These are phyloP conservation scores for Diplodia intermedia DNA, from an alignment of 2,329 filamentous ascomycete genomes.

Conservation along the genomic window DNA sequence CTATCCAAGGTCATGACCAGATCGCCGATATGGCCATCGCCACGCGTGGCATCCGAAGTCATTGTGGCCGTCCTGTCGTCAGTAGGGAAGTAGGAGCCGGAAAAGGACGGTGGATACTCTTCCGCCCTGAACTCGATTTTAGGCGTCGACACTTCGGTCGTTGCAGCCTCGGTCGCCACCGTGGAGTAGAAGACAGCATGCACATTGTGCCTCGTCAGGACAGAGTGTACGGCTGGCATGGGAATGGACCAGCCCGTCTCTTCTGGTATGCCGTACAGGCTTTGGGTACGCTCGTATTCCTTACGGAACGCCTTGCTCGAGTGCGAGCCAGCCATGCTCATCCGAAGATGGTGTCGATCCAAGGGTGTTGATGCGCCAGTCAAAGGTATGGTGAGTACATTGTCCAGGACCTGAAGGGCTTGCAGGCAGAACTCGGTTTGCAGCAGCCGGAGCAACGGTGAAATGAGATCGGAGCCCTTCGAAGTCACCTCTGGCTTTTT, in stretches of 20 bases:
- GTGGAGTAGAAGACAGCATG: conserved; percentile 97
- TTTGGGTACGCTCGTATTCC: conserved; percentile 93
- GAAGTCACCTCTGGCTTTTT: conserved; percentile 85
- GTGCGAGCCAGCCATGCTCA: conserved; percentile 95
- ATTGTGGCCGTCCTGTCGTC: conserved; percentile 85
- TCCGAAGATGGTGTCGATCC: conserved; percentile 91
- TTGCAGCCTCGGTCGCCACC: conserved; percentile 57
- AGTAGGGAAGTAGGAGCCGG: conserved; percentile 70
- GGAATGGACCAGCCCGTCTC: conserved; percentile 96
- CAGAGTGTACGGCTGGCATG: conserved; percentile 86
- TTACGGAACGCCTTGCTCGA: conserved; percentile 82
- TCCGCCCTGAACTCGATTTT: conserved; percentile 94
- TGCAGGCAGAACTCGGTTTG: conserved; percentile 95
- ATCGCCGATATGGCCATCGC: conserved; percentile 78
- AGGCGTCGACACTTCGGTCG: conserved; percentile 72
- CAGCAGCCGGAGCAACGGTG: conserved; percentile 83
- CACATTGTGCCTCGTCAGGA: conserved; percentile 86
- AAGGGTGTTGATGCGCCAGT: conserved; percentile 73
- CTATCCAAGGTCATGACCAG: conserved; percentile 69
- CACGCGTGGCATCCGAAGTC: conserved; percentile 82
- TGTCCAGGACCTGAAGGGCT: conserved; percentile 88
- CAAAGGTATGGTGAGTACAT: conserved; percentile 87
- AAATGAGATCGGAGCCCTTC: conserved; percentile 94
- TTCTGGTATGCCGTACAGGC: conserved; percentile 94
- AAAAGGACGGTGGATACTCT: conserved; percentile 66